A percentile compares a stretch with the other conserved stretches of the same genome.
These are phyloP conservation scores for Lactarius vividus DNA, from an alignment of 768 basidiomycete genomes.

Conservation along the genomic window DNA sequence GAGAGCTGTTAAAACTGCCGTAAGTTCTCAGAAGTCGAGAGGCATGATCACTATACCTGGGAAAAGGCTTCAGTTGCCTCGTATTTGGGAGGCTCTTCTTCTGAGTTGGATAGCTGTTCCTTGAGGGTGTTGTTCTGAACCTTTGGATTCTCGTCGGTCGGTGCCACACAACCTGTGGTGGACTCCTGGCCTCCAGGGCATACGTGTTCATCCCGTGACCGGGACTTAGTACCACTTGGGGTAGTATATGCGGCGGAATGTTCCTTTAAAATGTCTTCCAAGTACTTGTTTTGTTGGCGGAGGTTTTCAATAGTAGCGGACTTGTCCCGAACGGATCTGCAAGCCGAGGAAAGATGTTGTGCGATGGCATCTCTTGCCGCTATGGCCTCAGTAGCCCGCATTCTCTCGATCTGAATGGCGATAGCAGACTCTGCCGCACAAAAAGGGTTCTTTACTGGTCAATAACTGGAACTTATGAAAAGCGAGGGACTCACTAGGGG, in stretches of 20 bases:
- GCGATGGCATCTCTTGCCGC: slow-evolving; percentile 28
- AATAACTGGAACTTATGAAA: background rate
- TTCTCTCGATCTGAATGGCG: slow-evolving; percentile 25
- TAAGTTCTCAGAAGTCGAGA: background rate
- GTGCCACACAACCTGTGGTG: background rate
- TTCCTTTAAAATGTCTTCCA: slow-evolving; percentile 35
- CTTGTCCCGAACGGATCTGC: slow-evolving; percentile 28
- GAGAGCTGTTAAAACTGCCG: slow-evolving; percentile 6
- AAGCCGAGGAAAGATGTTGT: slow-evolving; percentile 25
- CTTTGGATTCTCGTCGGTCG: background rate
- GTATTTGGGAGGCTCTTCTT: slow-evolving; percentile 23
- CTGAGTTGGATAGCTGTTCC: slow-evolving; percentile 1
- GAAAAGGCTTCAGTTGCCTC: slow-evolving; percentile 20
- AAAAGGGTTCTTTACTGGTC: slow-evolving; percentile 19
- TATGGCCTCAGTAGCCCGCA: slow-evolving; percentile 24
- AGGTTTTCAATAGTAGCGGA: slow-evolving; percentile 19
- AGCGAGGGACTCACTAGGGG: slow-evolving; percentile 16
- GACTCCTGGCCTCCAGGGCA: slow-evolving; percentile 11
- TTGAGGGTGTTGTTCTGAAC: background rate
- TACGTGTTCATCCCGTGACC: slow-evolving; percentile 2
- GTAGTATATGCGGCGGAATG: slow-evolving; percentile 23
- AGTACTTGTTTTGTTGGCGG: slow-evolving; percentile 23
- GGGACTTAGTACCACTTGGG: background rate
- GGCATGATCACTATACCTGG: background rate
- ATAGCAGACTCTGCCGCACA: slow-evolving; percentile 27